phyloP scores from a whole-genome alignment of 2,329 filamentous ascomycete genomes.

The Penicillium sp. region DNA sequence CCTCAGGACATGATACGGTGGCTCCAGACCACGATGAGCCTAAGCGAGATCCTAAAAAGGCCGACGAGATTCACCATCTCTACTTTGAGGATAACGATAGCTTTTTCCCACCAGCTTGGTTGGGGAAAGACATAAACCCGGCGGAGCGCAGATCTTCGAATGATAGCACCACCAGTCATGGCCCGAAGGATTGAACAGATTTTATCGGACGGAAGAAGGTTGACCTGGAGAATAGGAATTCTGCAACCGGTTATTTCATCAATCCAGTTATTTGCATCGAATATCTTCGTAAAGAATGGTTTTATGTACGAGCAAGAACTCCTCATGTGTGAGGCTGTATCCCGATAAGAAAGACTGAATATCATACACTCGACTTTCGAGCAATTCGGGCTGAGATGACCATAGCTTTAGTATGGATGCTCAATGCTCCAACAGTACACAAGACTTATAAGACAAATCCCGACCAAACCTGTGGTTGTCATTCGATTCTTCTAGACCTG shows the following conservation, averaged over 20 bases:
- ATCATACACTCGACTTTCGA: background rate
- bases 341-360: background rate
- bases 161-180: slow-evolving; percentile 12
- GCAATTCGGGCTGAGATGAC: too few relatives aligned
- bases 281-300: too few relatives aligned
- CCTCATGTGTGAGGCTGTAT: background rate
- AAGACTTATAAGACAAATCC: too few relatives aligned
- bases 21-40: slow-evolving; percentile 3
- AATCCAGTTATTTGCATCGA: too few relatives aligned
- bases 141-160: slow-evolving; percentile 14
- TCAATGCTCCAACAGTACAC: too few relatives aligned
- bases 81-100: slow-evolving; percentile 42
- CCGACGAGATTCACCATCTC: slow-evolving; percentile 37
- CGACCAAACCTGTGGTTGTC: too few relatives aligned
- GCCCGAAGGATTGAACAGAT: background rate
- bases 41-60: slow-evolving; percentile 15
- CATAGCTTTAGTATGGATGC: too few relatives aligned
- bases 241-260: background rate
- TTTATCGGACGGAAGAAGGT: background rate
- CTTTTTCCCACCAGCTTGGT: slow-evolving; percentile 39
- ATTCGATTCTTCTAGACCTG: too few relatives aligned
- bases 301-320: background rate
- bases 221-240: background rate
- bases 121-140: slow-evolving; percentile 25
- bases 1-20: background rate